Conservation (phyloP, 257 asterid species). For the Capsicum pubescens region DNA sequence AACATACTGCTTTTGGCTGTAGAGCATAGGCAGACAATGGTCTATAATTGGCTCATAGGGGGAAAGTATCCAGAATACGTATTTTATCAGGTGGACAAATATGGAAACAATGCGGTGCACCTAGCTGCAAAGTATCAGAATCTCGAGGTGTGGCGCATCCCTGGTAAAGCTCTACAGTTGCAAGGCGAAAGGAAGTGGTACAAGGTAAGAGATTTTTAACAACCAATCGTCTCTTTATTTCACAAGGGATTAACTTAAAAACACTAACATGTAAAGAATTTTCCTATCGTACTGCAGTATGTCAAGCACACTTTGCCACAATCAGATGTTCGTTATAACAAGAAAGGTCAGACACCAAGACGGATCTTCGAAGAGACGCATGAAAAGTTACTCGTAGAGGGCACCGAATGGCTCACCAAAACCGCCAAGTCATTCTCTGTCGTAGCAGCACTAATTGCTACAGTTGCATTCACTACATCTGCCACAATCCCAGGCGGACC, state of each 20-base stretch:
- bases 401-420: no score
- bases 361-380: constrained; percentile 35
- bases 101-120: constrained; percentile 55
- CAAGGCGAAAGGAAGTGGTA: no score
- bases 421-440: no score
- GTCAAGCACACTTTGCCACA: constrained; percentile 48
- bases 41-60: constrained; percentile 36
- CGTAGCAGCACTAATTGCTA: no score
- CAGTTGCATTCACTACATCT: no score
- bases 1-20: constrained; percentile 55
- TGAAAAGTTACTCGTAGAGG: no score
- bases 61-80: constrained; percentile 41
- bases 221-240: no score
- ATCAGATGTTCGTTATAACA: constrained; percentile 40
- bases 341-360: constrained; percentile 46
- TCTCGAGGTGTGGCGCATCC: constrained; percentile 53
- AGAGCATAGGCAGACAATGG: constrained; percentile 51
- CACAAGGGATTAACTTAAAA: not conserved
- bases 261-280: not conserved
- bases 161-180: constrained; percentile 63
- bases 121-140: constrained; percentile 51
- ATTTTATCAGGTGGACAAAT: constrained; percentile 48
- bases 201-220: no score
- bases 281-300: constrained; percentile 43
- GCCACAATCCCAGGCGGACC: no score